Evolutionary conservation across 805 yeast species (phyloP).

Genomic region (Ogataea methanolica): DNA sequence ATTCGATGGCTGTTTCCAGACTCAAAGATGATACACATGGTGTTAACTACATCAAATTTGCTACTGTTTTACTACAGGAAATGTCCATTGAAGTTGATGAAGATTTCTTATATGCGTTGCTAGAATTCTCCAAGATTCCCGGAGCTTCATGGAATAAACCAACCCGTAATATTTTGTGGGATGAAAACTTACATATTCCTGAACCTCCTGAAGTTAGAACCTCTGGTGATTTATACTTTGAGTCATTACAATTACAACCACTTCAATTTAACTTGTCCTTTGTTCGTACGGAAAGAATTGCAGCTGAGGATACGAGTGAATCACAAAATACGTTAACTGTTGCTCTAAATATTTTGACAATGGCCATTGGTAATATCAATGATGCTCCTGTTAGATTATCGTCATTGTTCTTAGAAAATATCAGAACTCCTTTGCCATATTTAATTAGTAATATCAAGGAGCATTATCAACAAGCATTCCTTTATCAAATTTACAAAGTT

Average conservation of each 20-base stretch:
- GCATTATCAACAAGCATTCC: slow-evolving; percentile 88
- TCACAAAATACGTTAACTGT: slow-evolving; percentile 68
- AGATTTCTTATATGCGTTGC: slow-evolving; percentile 76
- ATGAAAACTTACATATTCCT: slow-evolving; percentile 60
- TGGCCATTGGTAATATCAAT: slow-evolving; percentile 96
- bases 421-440: slow-evolving; percentile 78
- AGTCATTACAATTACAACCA: slow-evolving; percentile 89
- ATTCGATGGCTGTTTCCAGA: slow-evolving; percentile 78
- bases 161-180: slow-evolving; percentile 46
- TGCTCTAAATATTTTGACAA: slow-evolving; percentile 79
- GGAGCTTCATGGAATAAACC: slow-evolving; percentile 70
- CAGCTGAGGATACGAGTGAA: slow-evolving; percentile 52
- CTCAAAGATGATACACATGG: slow-evolving; percentile 91
- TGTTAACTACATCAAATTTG: slow-evolving; percentile 83
- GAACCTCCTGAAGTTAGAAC: slow-evolving; percentile 55
- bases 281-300: slow-evolving; percentile 77
- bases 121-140: slow-evolving; percentile 77
- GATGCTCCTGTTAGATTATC: slow-evolving; percentile 93
- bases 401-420: slow-evolving; percentile 82
- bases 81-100: slow-evolving; percentile 92
- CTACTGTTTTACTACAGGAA: slow-evolving; percentile 84
- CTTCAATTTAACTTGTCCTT: slow-evolving; percentile 83
- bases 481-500: slow-evolving; percentile 87
- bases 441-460: slow-evolving; percentile 66
- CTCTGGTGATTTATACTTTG: slow-evolving; percentile 77